Percentiles rank a stretch among this genome's conserved stretches.
Conservation (phyloP, 208 protist genomes). For the Porcisia hertigi region DNA sequence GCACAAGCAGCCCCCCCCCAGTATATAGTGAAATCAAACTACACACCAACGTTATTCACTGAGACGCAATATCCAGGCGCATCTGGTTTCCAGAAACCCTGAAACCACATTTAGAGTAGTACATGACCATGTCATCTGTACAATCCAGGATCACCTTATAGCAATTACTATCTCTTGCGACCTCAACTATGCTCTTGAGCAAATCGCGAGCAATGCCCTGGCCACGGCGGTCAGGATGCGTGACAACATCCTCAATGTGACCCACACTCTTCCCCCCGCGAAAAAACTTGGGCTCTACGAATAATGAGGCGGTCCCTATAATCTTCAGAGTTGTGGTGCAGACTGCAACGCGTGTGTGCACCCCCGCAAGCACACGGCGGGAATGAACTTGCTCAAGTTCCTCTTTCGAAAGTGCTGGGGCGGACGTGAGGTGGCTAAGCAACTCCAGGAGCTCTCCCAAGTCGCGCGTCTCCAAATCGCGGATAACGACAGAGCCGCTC, state of each 20-base stretch:
- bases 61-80: conserved; percentile 46
- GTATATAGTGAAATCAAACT: background rate
- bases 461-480: conserved; percentile 28
- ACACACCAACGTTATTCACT: background rate
- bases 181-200: conserved; percentile 41
- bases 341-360: conserved; percentile 59
- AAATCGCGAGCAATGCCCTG: conserved; percentile 61
- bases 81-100: conserved; percentile 62
- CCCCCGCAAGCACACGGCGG: conserved; percentile 25
- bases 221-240: conserved; percentile 52
- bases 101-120: conserved; percentile 80
- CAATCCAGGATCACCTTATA: conserved; percentile 90
- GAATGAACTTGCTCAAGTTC: conserved; percentile 27
- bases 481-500: conserved; percentile 24
- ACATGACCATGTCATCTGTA: conserved; percentile 44
- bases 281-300: conserved; percentile 84
- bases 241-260: conserved; percentile 89
- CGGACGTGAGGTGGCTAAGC: conserved; percentile 31
- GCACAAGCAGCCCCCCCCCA: background rate
- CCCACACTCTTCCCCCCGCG: conserved; percentile 68
- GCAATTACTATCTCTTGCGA: conserved; percentile 53
- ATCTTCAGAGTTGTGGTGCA: conserved; percentile 36
- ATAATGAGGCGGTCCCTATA: conserved; percentile 70
- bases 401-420: conserved; percentile 21
- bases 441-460: conserved; percentile 26